Evolutionary conservation across 495 filamentous ascomycete genomes (phyloP).

Genomic region (Trichoderma gamsii): DNA sequence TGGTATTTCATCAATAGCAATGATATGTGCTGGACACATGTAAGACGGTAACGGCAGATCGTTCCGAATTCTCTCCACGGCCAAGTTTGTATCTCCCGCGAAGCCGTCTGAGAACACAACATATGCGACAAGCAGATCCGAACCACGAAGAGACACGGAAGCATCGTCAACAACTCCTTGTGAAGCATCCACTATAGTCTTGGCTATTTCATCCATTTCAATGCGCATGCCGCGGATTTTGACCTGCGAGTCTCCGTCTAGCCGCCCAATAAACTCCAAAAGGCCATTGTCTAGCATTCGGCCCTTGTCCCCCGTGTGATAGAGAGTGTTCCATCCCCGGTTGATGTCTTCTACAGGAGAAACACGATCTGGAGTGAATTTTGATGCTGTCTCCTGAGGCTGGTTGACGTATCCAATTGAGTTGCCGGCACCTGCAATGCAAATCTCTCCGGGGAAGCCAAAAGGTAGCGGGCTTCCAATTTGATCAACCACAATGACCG

Average conservation of each 20-base stretch:
- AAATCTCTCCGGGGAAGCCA: conserved; percentile 33
- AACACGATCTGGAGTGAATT: conserved; percentile 35
- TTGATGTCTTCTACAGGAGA: conserved; percentile 20
- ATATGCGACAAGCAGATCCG: not conserved
- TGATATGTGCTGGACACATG: conserved; percentile 38
- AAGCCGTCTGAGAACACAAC: not conserved
- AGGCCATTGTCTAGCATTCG: conserved; percentile 31
- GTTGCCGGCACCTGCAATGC: conserved; percentile 33
- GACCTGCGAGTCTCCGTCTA: conserved; percentile 43
- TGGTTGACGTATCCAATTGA: conserved; percentile 32
- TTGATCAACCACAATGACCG: conserved; percentile 40
- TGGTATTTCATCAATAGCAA: conserved; percentile 38
- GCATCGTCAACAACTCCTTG: conserved; percentile 16
- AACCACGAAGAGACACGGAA: conserved; percentile 11
- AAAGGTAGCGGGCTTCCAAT: conserved; percentile 32
- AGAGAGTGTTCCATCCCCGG: conserved; percentile 32
- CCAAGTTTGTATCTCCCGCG: not conserved
- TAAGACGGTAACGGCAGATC: conserved; percentile 38
- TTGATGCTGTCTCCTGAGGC: conserved; percentile 16
- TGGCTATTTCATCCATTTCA: conserved; percentile 41
- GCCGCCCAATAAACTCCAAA: conserved; percentile 35
- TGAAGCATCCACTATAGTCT: conserved; percentile 23
- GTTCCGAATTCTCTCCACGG: not conserved
- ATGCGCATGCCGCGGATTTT: conserved; percentile 50
- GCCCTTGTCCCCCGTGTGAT: conserved; percentile 40